Evolutionary conservation across 768 basidiomycete genomes (phyloP).

Genomic region (Saitozyma podzolica): DNA sequence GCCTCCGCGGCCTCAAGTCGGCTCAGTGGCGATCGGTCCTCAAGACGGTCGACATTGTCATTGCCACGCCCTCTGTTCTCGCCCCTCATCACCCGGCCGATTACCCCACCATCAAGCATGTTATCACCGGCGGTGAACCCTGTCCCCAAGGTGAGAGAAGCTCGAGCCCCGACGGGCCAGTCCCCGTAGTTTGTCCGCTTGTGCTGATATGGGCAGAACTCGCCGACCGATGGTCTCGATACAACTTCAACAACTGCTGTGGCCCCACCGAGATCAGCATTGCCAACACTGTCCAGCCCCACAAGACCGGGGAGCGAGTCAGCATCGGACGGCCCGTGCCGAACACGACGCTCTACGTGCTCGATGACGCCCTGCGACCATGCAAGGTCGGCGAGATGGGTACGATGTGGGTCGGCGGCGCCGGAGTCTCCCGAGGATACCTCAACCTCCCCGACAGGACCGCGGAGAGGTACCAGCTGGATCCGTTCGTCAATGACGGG

Average conservation of each 20-base stretch:
- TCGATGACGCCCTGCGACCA: slow-evolving; percentile 44
- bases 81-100: slow-evolving; percentile 58
- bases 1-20: slow-evolving; percentile 59
- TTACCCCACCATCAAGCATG: slow-evolving; percentile 61
- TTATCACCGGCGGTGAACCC: slow-evolving; percentile 63
- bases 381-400: slow-evolving; percentile 53
- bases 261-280: slow-evolving; percentile 63
- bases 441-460: slow-evolving; percentile 62
- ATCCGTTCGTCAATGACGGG: slow-evolving; percentile 60
- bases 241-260: slow-evolving; percentile 60
- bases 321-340: slow-evolving; percentile 62
- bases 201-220: slow-evolving; percentile 27
- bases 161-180: background rate
- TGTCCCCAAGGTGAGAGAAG: slow-evolving; percentile 55
- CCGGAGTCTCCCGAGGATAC: slow-evolving; percentile 63
- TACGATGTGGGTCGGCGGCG: slow-evolving; percentile 67
- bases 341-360: slow-evolving; percentile 57
- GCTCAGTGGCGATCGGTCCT: slow-evolving; percentile 60
- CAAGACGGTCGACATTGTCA: slow-evolving; percentile 60
- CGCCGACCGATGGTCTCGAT: slow-evolving; percentile 58
- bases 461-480: slow-evolving; percentile 58
- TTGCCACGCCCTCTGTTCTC: slow-evolving; percentile 62
- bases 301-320: slow-evolving; percentile 42
- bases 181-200: background rate
- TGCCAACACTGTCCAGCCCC: slow-evolving; percentile 62